Percentiles rank a stretch among this genome's conserved stretches.
Conservation (phyloP, 768 basidiomycete species). For the Leucocoprinus sp. region DNA sequence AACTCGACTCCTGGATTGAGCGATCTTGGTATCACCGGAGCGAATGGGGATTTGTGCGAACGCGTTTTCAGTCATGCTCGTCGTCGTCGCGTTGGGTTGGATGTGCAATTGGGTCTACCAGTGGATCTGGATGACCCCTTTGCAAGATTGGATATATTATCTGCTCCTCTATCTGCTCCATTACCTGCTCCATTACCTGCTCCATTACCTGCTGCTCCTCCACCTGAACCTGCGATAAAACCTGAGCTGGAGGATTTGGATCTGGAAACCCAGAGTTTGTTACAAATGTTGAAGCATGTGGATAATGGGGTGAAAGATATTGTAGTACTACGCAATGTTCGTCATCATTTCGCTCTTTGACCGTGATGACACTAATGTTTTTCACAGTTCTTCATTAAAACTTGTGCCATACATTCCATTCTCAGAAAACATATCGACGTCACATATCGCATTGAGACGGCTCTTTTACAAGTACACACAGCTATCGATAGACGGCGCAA, state of each 20-base stretch:
- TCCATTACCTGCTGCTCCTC: background rate
- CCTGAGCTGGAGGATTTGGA: background rate
- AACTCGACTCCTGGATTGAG: constrained; percentile 12
- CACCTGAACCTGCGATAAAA: background rate
- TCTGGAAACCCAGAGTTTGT: constrained; percentile 6
- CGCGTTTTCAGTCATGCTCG: background rate
- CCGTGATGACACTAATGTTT: background rate
- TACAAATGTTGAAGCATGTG: constrained; percentile 4
- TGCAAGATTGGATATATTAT: background rate
- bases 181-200: background rate
- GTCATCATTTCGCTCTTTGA: background rate
- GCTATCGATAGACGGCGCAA: constrained; percentile 7
- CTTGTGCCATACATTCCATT: constrained; percentile 2
- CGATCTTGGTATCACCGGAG: constrained; percentile 8
- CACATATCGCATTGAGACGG: constrained; percentile 21
- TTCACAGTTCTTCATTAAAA: constrained; percentile 5
- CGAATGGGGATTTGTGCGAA: background rate
- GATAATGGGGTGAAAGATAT: constrained; percentile 3
- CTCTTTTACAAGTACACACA: constrained; percentile 12
- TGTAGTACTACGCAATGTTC: constrained; percentile 4
- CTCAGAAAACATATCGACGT: constrained; percentile 20
- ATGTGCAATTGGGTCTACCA: background rate
- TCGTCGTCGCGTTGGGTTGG: background rate
- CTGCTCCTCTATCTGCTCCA: background rate
- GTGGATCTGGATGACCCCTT: background rate